Evolutionary conservation across 2,329 filamentous ascomycete species (phyloP).

Genomic region (Setomelanomma holmii): DNA sequence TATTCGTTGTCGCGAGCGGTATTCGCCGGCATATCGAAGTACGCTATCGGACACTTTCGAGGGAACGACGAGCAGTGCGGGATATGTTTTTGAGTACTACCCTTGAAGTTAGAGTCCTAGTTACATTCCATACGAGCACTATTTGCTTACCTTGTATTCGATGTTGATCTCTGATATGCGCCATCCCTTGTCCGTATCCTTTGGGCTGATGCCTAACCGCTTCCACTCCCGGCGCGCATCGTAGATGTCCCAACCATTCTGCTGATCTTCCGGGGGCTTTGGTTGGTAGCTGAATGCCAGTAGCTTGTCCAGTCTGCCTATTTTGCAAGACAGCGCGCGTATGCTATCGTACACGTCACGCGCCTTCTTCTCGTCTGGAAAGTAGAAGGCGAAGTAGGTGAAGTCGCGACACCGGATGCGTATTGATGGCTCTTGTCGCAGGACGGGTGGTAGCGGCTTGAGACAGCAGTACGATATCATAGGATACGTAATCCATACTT

Average conservation of each 20-base stretch:
- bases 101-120: conserved; percentile 12
- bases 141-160: conserved; percentile 70
- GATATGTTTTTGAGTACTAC: conserved; percentile 89
- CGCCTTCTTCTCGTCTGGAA: conserved; percentile 74
- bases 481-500: conserved; percentile 94
- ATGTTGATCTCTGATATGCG: conserved; percentile 88
- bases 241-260: conserved; percentile 85
- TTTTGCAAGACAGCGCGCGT: conserved; percentile 77
- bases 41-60: conserved; percentile 94
- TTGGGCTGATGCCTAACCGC: conserved; percentile 84
- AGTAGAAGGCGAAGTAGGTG: conserved; percentile 90
- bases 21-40: conserved; percentile 88
- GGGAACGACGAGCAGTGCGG: conserved; percentile 82
- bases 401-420: conserved; percentile 92
- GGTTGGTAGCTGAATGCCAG: conserved; percentile 89
- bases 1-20: conserved; percentile 87
- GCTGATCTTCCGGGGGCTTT: conserved; percentile 72
- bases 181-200: conserved; percentile 82
- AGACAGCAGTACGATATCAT: conserved; percentile 85
- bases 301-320: conserved; percentile 84
- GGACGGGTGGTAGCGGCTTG: conserved; percentile 73
- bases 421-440: conserved; percentile 78
- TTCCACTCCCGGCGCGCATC: conserved; percentile 85
- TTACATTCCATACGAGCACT: not conserved
- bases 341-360: conserved; percentile 89